phyloP scores from a whole-genome alignment of 164 flowering plant genomes.

The Kalanchoe fedtschenkoi region DNA sequence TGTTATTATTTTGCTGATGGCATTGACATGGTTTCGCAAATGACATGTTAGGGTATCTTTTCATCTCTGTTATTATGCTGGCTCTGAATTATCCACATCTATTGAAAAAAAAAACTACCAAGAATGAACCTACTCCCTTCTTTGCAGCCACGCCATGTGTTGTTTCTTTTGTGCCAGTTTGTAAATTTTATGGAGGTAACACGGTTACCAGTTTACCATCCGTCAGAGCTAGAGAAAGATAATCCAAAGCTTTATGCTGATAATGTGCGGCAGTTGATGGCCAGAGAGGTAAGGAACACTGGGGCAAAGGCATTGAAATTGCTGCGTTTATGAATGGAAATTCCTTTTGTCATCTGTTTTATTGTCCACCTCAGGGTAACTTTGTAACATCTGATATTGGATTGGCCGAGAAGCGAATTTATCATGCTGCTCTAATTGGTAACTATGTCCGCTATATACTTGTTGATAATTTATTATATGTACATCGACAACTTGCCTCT shows the following conservation, averaged over 20 bases:
- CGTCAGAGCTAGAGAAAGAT: constrained; percentile 78
- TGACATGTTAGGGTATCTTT: neutral
- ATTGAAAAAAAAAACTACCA: neutral
- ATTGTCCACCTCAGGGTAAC: constrained; percentile 53
- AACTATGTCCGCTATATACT: constrained; percentile 14
- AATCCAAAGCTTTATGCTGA: constrained; percentile 82
- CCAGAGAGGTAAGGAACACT: constrained; percentile 52
- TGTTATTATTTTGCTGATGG: neutral
- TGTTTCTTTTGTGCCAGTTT: constrained; percentile 86
- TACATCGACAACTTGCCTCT: too few relatives aligned
- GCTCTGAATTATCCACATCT: neutral
- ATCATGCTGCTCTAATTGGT: constrained; percentile 90
- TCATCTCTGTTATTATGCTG: neutral
- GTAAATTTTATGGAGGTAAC: constrained; percentile 76
- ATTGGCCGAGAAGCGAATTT: constrained; percentile 78
- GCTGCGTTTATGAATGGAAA: neutral
- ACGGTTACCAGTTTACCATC: constrained; percentile 62
- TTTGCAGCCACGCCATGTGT: constrained; percentile 79
- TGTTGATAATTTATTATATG: neutral
- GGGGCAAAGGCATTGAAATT: neutral
- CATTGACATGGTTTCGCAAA: neutral
- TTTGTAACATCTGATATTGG: constrained; percentile 68
- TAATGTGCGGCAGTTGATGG: constrained; percentile 81
- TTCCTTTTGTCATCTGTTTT: neutral
- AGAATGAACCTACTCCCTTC: neutral